Base-by-base conservation (phyloP, 768 basidiomycete genomes). In the Cubamyces sp. region DNA sequence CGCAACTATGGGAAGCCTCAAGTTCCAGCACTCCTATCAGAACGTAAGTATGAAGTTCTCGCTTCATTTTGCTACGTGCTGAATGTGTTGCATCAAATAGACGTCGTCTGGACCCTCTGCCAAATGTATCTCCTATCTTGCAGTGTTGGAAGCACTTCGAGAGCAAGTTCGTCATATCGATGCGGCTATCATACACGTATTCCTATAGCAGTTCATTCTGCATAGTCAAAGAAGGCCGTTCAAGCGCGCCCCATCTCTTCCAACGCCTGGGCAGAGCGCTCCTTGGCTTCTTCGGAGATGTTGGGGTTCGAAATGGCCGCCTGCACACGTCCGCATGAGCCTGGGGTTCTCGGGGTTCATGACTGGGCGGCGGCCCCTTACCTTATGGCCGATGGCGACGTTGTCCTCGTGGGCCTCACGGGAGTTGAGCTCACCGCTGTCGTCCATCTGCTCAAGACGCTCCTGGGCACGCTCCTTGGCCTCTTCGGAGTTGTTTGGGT, bases 301-400 rank as follows among this genome's bases (percentile, higher is more conserved):
- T 82, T 76, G 12, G 84, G 84, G 67, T 87, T 87, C 65, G 78
- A 74, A 0, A 85, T 74, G 5, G 83, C 75, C 16, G 85, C 83
- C 69, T 84, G 84, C 53, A 81, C 69, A 23, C 25, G n/a, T 21
- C 23, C 1, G 2, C 43, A 43, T 54, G 28, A 61, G 52, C 48
- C 5, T 14, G 41, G 16, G 45, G 25, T 25, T 12, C 25, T 8
- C 15, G 9, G 26, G 18, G 46, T 12, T 15, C 5, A 26, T 11
- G 30, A 21, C 25, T 7, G 11, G 6, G 16, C 7, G 34, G 11
- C n/a, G 26, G 14, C 16, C n/a, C 34, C 57, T 12, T 14, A 64
- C 65, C 65, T 66, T 66, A 46, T 66, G 65, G 37, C 65, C 62
- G 46, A 61, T 64, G 43, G 62, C 65, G 62, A 66, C 59, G 56